phyloP scores from a whole-genome alignment of 2,329 filamentous ascomycete species.

The Ilyonectria sp. region DNA sequence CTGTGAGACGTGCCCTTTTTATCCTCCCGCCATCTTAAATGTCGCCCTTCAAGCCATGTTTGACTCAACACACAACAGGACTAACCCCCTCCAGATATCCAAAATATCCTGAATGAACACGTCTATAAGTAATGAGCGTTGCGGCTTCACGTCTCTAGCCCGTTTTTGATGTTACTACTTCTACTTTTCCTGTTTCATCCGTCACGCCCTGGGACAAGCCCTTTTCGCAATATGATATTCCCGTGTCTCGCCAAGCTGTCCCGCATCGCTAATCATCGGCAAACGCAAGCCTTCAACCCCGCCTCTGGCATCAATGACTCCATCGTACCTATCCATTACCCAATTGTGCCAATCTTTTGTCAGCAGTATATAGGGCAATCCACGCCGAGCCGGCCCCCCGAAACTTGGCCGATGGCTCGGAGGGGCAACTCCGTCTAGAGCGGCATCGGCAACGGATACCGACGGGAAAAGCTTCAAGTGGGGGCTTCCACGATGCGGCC shows the following conservation, averaged over 20 bases:
- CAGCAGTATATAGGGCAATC: background rate
- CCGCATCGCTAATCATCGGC: background rate
- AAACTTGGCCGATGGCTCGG: constrained; percentile 20
- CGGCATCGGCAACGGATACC: constrained; percentile 38
- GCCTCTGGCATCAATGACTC: background rate
- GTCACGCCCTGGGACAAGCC: no score
- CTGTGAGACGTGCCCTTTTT: no score
- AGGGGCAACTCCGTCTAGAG: constrained; percentile 19
- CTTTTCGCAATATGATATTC: background rate
- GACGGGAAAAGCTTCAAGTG: constrained; percentile 32
- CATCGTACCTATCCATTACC: constrained; percentile 6
- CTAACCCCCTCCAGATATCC: no score
- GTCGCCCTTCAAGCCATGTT: no score
- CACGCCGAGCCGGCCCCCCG: background rate
- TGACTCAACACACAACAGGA: no score
- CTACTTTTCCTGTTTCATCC: background rate
- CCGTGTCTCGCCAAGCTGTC: background rate
- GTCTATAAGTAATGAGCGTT: background rate
- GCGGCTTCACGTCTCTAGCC: background rate
- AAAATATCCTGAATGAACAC: no score
- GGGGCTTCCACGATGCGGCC: constrained; percentile 34
- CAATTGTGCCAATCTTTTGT: background rate
- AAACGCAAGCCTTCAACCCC: background rate
- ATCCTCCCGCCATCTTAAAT: no score
- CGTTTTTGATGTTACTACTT: background rate